phyloP scores from a whole-genome alignment of 306 rosid genomes.

The Fagus sylvatica region DNA sequence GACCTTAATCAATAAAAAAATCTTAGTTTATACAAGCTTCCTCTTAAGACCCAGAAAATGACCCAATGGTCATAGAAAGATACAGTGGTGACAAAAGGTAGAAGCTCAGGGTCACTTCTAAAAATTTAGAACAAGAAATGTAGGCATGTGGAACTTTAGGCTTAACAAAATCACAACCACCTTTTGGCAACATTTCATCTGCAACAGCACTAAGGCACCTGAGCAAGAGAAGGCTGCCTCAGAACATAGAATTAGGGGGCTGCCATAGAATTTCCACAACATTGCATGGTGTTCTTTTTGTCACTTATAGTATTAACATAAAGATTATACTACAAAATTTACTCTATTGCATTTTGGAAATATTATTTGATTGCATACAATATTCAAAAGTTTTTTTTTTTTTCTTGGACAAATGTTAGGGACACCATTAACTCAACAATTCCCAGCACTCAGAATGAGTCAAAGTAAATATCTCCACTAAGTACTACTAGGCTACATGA shows the following conservation, averaged over 20 bases:
- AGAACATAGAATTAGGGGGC: not conserved
- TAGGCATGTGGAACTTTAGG: not conserved
- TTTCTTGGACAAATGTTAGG: not conserved
- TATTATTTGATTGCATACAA: not conserved
- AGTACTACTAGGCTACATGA: not conserved
- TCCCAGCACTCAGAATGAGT: not conserved
- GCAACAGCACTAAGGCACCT: not conserved
- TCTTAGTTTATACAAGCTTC: not conserved
- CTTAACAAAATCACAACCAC: not conserved
- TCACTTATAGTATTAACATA: not conserved
- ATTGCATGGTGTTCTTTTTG: conserved; percentile 4
- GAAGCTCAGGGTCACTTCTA: not conserved
- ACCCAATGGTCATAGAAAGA: not conserved
- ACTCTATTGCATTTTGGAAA: not conserved
- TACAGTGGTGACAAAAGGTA: not conserved
- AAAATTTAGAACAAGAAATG: not conserved
- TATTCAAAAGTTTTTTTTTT: not conserved
- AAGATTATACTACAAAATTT: not conserved
- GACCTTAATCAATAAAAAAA: not conserved
- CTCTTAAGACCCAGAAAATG: not conserved
- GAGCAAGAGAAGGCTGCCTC: not conserved
- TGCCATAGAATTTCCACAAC: not conserved
- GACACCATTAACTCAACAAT: not conserved
- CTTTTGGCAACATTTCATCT: not conserved
- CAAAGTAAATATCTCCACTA: not conserved